Evolutionary conservation across 805 yeast species (phyloP).

Genomic region (Candida coquimbonensis): DNA sequence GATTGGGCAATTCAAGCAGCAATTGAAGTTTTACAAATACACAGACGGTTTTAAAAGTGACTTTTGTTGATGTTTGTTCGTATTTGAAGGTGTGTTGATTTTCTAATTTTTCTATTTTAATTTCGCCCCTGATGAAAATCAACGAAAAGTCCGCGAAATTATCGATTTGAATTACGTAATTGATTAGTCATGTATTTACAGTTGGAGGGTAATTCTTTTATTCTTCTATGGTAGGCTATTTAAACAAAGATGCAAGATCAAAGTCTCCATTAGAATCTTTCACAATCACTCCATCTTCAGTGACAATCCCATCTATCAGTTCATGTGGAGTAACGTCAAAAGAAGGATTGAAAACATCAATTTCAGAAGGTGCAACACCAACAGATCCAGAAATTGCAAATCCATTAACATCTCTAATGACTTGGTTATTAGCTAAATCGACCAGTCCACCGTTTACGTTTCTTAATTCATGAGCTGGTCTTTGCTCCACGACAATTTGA

Average conservation of each 20-base stretch:
- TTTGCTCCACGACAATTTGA: constrained; percentile 77
- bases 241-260: constrained; percentile 26
- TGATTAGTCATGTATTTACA: too few species aligned
- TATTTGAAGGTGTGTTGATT: neutral
- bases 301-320: constrained; percentile 81
- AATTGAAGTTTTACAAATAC: neutral
- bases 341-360: constrained; percentile 92
- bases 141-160: constrained; percentile 3
- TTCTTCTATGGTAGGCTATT: neutral
- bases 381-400: constrained; percentile 42
- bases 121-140: neutral
- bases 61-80: neutral
- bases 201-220: neutral
- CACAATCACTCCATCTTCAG: constrained; percentile 59
- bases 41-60: neutral
- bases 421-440: constrained; percentile 22
- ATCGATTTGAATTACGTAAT: neutral
- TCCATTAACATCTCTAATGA: constrained; percentile 19
- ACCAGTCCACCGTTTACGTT: constrained; percentile 64
- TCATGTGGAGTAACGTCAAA: constrained; percentile 88
- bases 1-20: neutral
- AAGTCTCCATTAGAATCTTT: constrained; percentile 49
- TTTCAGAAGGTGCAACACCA: constrained; percentile 78
- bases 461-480: constrained; percentile 76
- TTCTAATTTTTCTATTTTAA: neutral